Conservation (phyloP, 2,329 filamentous ascomycete genomes). For the Chaetomium strumarium region DNA sequence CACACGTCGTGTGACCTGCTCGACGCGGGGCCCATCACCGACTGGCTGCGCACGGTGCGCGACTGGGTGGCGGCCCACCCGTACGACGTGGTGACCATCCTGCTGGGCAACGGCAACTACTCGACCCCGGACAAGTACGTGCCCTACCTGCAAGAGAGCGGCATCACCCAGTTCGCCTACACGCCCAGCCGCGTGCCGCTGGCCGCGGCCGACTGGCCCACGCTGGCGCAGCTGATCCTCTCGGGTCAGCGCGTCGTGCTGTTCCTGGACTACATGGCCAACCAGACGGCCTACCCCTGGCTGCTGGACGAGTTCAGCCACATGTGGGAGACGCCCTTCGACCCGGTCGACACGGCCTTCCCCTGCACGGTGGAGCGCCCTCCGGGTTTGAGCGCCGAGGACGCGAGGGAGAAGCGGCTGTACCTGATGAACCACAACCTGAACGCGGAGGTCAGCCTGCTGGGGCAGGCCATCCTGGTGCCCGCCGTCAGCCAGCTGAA, state of each 20-base stretch:
- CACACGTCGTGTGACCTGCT: slow-evolving; percentile 79
- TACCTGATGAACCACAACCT: slow-evolving; percentile 91
- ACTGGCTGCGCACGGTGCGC: slow-evolving; percentile 63
- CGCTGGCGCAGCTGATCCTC: slow-evolving; percentile 69
- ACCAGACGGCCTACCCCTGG: slow-evolving; percentile 74
- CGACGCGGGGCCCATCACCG: slow-evolving; percentile 70
- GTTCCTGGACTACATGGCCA: slow-evolving; percentile 79
- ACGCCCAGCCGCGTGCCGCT: slow-evolving; percentile 65
- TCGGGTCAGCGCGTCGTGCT: slow-evolving; percentile 65
- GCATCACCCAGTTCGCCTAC: slow-evolving; percentile 69
- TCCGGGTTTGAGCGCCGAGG: slow-evolving; percentile 51
- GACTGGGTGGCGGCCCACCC: slow-evolving; percentile 71
- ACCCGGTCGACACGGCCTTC: slow-evolving; percentile 58
- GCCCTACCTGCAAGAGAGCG: slow-evolving; percentile 62
- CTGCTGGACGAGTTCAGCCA: slow-evolving; percentile 82
- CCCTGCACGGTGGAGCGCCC: slow-evolving; percentile 76
- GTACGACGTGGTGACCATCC: slow-evolving; percentile 80
- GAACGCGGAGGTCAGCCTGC: slow-evolving; percentile 68
- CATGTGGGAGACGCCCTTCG: slow-evolving; percentile 88
- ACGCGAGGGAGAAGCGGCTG: slow-evolving; percentile 55
- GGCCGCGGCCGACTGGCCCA: slow-evolving; percentile 73
- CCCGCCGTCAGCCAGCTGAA: slow-evolving; percentile 66
- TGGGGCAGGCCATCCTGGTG: slow-evolving; percentile 58
- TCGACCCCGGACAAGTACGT: slow-evolving; percentile 59
- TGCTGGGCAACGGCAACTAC: slow-evolving; percentile 79